A percentile compares a stretch with the other conserved stretches of the same genome.
These are phyloP conservation scores for Rhizopogon parksii DNA, from an alignment of 1,284 basidiomycete species.

Conservation along the genomic window DNA sequence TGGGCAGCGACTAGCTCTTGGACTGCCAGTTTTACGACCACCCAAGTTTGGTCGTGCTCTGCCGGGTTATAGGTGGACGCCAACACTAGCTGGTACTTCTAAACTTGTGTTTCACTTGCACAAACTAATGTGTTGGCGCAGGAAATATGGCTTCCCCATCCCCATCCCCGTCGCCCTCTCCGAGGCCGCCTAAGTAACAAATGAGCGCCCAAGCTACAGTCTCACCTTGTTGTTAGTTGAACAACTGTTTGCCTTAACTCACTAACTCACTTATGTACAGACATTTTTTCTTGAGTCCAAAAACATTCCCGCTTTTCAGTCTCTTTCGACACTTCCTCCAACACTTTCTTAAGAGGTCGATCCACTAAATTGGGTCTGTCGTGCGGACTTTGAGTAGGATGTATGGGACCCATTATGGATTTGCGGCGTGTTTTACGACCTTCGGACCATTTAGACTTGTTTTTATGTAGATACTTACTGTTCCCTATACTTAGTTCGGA, in stretches of 20 bases:
- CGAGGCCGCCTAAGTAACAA: neutral
- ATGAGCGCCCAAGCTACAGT: slow-evolving; percentile 1
- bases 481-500: too few relatives aligned
- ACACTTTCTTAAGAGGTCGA: neutral
- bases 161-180: neutral
- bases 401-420: too few relatives aligned
- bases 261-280: slow-evolving; percentile 1
- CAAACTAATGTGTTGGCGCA: neutral
- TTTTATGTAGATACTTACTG: too few relatives aligned
- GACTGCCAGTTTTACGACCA: slow-evolving; percentile 29
- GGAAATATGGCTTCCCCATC: slow-evolving; percentile 1
- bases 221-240: slow-evolving; percentile 7
- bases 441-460: too few relatives aligned
- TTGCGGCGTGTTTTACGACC: too few relatives aligned
- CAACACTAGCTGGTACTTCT: slow-evolving; percentile 5
- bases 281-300: slow-evolving; percentile 3
- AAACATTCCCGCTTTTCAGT: neutral
- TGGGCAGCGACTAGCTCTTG: slow-evolving; percentile 33
- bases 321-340: neutral
- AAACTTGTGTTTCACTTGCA: neutral
- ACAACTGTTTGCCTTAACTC: neutral
- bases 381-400: neutral
- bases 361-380: neutral
- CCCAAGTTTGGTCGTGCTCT: slow-evolving; percentile 27
- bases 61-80: slow-evolving; percentile 21